Evolutionary conservation across 2,329 filamentous ascomycete genomes (phyloP).

Genomic region (Endoconidiophora polonica): DNA sequence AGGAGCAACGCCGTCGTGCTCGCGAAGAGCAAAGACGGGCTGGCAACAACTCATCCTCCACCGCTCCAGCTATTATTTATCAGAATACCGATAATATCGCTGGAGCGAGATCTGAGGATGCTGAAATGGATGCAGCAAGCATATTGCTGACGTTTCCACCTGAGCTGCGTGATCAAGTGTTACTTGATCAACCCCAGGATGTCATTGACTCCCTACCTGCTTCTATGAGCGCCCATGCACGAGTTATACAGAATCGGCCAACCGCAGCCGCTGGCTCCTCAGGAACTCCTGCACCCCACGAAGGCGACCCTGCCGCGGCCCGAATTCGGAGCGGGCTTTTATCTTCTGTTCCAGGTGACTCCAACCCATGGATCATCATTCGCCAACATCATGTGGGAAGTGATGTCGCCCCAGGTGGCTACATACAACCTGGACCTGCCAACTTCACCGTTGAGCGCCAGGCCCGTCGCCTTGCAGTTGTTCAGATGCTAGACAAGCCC

Average conservation of each 20-base stretch:
- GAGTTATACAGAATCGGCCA: constrained; percentile 34
- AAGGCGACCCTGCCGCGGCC: constrained; percentile 2
- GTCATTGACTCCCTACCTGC: constrained; percentile 70
- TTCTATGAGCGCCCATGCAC: constrained; percentile 73
- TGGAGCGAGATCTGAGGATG: background rate
- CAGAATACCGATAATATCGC: no score
- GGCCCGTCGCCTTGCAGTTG: constrained; percentile 50
- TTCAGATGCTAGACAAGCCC: constrained; percentile 93
- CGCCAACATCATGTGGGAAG: background rate
- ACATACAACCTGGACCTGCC: background rate
- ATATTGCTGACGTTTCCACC: constrained; percentile 85
- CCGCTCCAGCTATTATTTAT: no score
- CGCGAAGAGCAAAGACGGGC: constrained; percentile 52
- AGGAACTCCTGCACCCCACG: constrained; percentile 21
- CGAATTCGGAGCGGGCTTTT: background rate
- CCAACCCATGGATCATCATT: no score
- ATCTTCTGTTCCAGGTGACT: no score
- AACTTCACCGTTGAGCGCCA: background rate
- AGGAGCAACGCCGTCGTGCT: constrained; percentile 74
- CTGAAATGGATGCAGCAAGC: constrained; percentile 80
- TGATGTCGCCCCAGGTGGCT: background rate
- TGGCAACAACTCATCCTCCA: no score
- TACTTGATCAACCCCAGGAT: constrained; percentile 84
- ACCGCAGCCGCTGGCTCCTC: no score
- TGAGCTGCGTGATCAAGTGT: constrained; percentile 64